A percentile compares a stretch with the other conserved stretches of the same genome.
Evolutionary conservation across 345 rosid species (phyloP).

Genomic region (Punica granatum): DNA sequence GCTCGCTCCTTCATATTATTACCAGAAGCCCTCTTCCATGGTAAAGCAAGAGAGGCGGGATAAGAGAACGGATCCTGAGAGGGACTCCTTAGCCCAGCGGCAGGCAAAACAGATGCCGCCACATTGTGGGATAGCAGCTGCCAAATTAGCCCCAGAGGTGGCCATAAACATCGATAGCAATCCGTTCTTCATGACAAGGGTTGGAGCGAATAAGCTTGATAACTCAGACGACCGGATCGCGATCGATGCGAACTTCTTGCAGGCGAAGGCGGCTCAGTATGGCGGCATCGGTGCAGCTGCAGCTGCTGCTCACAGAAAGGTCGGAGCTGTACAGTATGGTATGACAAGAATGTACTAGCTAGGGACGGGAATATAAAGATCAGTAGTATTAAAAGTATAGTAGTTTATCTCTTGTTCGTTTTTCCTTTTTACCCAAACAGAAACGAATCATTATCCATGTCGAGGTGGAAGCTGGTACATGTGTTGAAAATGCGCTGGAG

Average conservation of each 20-base stretch:
- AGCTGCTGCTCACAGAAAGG: conserved; percentile 56
- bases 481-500: not conserved
- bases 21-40: conserved; percentile 27
- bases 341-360: conserved; percentile 61
- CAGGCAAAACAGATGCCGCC: conserved; percentile 49
- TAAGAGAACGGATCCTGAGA: conserved; percentile 30
- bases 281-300: conserved; percentile 50
- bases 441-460: not conserved
- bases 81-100: conserved; percentile 20
- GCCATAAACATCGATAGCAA: conserved; percentile 72
- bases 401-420: not conserved
- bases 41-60: conserved; percentile 50
- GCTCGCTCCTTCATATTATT: conserved; percentile 32
- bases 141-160: conserved; percentile 53
- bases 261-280: conserved; percentile 41
- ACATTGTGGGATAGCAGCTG: conserved; percentile 40
- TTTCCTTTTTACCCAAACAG: not conserved
- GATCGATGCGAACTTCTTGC: conserved; percentile 55
- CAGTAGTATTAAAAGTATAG: not conserved
- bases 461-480: not conserved
- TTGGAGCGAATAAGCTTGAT: conserved; percentile 50
- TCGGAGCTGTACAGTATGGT: conserved; percentile 68
- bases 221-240: conserved; percentile 41
- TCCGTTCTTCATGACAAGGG: conserved; percentile 67
- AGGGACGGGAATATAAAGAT: not conserved